These are phyloP conservation scores for Vaccinium vitisidaea DNA, from an alignment of 148 eudicot species.

Conservation along the genomic window DNA sequence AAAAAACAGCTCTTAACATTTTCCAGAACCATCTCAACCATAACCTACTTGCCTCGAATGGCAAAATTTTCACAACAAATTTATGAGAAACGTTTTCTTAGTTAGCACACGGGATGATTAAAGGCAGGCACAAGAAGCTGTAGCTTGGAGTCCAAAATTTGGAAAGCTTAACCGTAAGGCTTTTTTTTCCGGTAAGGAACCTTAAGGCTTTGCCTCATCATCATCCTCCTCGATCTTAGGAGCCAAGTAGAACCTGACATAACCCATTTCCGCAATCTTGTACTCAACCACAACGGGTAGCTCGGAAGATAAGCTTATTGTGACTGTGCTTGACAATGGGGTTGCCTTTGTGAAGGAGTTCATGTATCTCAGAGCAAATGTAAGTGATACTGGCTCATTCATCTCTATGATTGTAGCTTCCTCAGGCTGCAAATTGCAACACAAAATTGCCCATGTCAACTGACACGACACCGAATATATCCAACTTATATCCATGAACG, in stretches of 20 bases:
- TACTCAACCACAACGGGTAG: constrained; percentile 70
- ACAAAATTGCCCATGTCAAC: not conserved
- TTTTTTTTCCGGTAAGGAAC: no score
- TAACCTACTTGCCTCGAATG: not conserved
- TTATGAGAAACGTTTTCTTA: not conserved
- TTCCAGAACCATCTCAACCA: not conserved
- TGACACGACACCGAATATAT: not conserved
- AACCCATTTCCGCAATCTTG: constrained; percentile 73
- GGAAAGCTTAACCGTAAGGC: not conserved
- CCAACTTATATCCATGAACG: not conserved
- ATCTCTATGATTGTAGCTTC: constrained; percentile 54
- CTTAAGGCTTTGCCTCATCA: constrained; percentile 24
- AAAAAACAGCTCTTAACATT: not conserved
- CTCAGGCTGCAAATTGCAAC: constrained; percentile 48
- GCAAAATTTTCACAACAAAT: not conserved
- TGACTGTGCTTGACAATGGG: constrained; percentile 53
- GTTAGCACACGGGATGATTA: not conserved
- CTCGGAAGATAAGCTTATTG: constrained; percentile 56
- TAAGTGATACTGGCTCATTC: constrained; percentile 45
- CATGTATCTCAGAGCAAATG: constrained; percentile 68
- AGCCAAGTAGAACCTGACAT: constrained; percentile 68
- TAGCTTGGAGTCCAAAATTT: not conserved
- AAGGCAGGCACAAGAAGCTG: not conserved
- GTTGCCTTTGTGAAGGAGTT: constrained; percentile 68
- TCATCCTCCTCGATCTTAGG: constrained; percentile 77